These are phyloP conservation scores for Oryza brachyantha DNA, from an alignment of 176 grass and related monocot genomes.

Conservation along the genomic window DNA sequence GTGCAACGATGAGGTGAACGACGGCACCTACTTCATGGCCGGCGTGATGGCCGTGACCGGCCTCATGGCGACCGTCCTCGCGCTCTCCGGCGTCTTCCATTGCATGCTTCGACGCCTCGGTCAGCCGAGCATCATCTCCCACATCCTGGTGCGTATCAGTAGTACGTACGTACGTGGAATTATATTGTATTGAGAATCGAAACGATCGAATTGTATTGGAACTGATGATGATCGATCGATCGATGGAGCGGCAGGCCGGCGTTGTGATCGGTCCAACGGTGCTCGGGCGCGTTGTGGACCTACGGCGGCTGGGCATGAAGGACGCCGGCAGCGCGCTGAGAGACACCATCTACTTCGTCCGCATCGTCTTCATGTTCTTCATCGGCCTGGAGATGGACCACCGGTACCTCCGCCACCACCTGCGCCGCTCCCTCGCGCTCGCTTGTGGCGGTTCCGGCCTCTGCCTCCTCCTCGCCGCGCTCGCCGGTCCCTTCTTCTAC, in stretches of 20 bases:
- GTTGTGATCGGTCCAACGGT: slow-evolving; percentile 45
- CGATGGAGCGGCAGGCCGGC: slow-evolving; percentile 37
- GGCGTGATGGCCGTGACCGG: slow-evolving; percentile 36
- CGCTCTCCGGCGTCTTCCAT: slow-evolving; percentile 52
- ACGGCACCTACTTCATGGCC: slow-evolving; percentile 32
- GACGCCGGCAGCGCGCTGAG: slow-evolving; percentile 23
- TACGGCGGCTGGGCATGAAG: slow-evolving; percentile 9
- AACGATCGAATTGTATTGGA: too few species aligned
- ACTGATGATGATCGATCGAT: too few species aligned
- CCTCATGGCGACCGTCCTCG: slow-evolving; percentile 41
- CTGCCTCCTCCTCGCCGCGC: slow-evolving; percentile 27
- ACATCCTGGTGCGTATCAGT: too few species aligned
- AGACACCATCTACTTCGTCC: slow-evolving; percentile 27
- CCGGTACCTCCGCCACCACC: slow-evolving; percentile 44
- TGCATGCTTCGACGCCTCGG: slow-evolving; percentile 46
- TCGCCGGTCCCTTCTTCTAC: slow-evolving; percentile 22
- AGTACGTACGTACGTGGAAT: not conserved
- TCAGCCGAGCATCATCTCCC: slow-evolving; percentile 66
- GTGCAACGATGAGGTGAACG: slow-evolving; percentile 7
- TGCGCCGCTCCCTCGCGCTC: slow-evolving; percentile 34
- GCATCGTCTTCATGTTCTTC: slow-evolving; percentile 72
- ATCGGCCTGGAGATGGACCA: slow-evolving; percentile 69
- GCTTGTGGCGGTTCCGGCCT: slow-evolving; percentile 24
- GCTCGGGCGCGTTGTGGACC: slow-evolving; percentile 28
- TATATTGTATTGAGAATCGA: too few species aligned